Base-by-base conservation (phyloP, 371 early-diverging fungal species). In the Funneliformis caledonium region DNA sequence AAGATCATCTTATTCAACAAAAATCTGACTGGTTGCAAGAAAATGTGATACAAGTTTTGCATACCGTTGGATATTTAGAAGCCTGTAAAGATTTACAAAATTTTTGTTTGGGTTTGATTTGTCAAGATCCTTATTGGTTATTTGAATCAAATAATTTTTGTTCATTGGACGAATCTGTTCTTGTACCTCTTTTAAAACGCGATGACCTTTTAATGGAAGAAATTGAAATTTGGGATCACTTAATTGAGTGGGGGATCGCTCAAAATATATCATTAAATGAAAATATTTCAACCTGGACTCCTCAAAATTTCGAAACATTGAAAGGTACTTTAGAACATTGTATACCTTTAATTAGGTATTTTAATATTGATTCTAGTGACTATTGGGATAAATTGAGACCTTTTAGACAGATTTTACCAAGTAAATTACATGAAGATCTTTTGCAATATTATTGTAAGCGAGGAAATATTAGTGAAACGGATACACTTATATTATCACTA, bases 161-260 rank as follows among this genome's bases (percentile, higher is more conserved):
- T 37, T 22, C 78, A 12, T 52, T 78, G 19, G 78, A 78, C 12
- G 78, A 78, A 67, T 67, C 67, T 50, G 50, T 78, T 31, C 78
- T 78, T 22, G 52, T 78, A 16, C 67, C 68, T 16, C 68, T 78
- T 31, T 68, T 78, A 50, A 64, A 78, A 50, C 78, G 78, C 12
- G 78, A 78, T 64, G 68, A 78, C 16, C 68, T 78, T 50, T 33
- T 50, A 42, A 78, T 78, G 68, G 78, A 68, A 31, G 78, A 78
- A 22, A 68, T 78, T 22, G 78, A 78, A 67, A 68, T 78, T 37
- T 78, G 78, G 78, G 37, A 78, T 1, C 31, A n/a, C 8, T 33
- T 78, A 31, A 52, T 78, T 48, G 45, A 68, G 37, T 78, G 78
- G 78, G 78, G 78, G 14, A 64, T 78, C 4, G 76, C 76, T 43